These are phyloP conservation scores for Nyssa sinensis DNA, from an alignment of 148 eudicot genomes.

Conservation along the genomic window DNA sequence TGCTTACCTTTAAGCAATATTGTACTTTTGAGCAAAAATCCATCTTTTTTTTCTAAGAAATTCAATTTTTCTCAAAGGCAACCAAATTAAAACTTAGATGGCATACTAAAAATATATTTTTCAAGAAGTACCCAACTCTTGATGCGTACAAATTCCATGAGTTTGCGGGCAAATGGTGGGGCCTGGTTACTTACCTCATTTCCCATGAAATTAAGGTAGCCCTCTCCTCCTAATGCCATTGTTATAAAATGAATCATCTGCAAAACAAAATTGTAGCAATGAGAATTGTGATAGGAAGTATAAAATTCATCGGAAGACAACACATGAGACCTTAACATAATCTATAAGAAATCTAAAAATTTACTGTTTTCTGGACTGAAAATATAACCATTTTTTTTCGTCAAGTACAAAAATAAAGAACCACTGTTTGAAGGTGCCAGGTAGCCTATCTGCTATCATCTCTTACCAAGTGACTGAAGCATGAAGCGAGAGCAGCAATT, in stretches of 20 bases:
- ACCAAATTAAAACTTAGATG: constrained; percentile 3
- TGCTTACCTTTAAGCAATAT: neutral
- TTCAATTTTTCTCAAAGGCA: neutral
- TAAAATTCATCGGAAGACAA: neutral
- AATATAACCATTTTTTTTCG: too few relatives aligned
- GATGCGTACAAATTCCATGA: neutral
- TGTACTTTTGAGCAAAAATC: neutral
- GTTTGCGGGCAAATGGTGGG: neutral
- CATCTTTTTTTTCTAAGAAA: constrained; percentile 4
- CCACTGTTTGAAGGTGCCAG: too few relatives aligned
- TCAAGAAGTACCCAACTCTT: neutral
- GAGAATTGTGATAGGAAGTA: neutral
- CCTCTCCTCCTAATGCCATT: constrained; percentile 99
- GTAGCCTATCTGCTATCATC: too few relatives aligned
- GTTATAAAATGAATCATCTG: constrained; percentile 98
- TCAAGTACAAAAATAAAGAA: too few relatives aligned
- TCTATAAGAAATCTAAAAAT: neutral
- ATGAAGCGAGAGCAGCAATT: too few relatives aligned
- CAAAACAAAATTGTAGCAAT: neutral
- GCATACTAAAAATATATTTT: neutral
- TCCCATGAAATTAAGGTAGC: constrained; percentile 98
- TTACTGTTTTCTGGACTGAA: neutral
- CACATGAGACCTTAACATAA: neutral
- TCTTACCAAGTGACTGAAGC: too few relatives aligned
- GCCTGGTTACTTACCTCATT: constrained; percentile 65